phyloP scores from a whole-genome alignment of 2,329 filamentous ascomycete genomes.

The Sordariomycetes sp. region DNA sequence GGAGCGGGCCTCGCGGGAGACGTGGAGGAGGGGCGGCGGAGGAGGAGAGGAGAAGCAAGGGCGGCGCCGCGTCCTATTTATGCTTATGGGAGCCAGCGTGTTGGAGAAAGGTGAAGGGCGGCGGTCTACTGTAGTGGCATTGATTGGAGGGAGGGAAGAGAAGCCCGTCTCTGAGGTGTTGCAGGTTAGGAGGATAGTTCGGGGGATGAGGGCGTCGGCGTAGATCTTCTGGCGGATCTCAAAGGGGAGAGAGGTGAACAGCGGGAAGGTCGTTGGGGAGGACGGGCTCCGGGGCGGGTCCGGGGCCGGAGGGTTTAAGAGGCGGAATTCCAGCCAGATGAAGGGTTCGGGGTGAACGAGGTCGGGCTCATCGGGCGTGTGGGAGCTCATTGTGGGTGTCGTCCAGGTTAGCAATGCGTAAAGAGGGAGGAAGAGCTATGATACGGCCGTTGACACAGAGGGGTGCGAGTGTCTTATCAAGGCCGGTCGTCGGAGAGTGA shows the following conservation, averaged over 20 bases:
- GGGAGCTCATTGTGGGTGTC: background rate
- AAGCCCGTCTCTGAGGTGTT: background rate
- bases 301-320: conserved; percentile 16
- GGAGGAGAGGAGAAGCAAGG: conserved; percentile 6
- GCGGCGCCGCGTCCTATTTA: background rate
- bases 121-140: too few relatives aligned
- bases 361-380: background rate
- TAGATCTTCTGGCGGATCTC: conserved; percentile 39
- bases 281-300: too few relatives aligned
- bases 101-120: conserved; percentile 8
- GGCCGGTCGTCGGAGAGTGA: too few relatives aligned
- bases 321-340: conserved; percentile 35
- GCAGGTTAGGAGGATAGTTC: conserved; percentile 27
- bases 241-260: conserved; percentile 28
- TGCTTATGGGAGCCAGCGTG: background rate
- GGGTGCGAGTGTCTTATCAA: too few relatives aligned
- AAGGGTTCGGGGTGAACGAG: conserved; percentile 11
- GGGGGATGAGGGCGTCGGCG: conserved; percentile 27
- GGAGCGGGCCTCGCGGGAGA: conserved; percentile 29
- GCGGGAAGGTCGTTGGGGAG: conserved; percentile 16
- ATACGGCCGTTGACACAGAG: background rate
- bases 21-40: conserved; percentile 31
- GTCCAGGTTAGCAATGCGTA: background rate
- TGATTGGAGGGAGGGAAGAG: too few relatives aligned
- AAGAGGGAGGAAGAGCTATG: background rate